Evolutionary conservation across 2,329 filamentous ascomycete species (phyloP).

Genomic region (Hymenoscyphus occultus): DNA sequence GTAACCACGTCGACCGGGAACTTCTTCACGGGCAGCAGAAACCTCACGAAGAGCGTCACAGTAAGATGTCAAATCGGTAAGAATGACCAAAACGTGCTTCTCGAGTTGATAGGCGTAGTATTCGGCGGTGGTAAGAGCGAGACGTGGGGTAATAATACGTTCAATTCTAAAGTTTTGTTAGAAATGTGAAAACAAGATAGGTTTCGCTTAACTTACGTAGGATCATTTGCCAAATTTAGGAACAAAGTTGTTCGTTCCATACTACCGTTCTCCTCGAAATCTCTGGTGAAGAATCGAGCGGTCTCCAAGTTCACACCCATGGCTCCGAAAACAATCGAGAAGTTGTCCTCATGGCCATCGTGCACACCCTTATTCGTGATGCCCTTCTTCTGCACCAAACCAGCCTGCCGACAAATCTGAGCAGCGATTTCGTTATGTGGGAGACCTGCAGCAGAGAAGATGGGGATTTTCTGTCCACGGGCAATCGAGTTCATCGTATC

Average conservation of each 20-base stretch:
- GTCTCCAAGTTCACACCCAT: constrained; percentile 99
- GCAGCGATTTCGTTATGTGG: constrained; percentile 99
- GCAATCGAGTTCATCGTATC: constrained; percentile 98
- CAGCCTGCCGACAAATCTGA: constrained; percentile 95
- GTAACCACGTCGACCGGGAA: constrained; percentile 97
- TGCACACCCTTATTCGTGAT: constrained; percentile 89
- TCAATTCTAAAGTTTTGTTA: constrained; percentile 66
- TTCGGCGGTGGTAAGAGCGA: constrained; percentile 95
- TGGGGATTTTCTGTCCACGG: constrained; percentile 98
- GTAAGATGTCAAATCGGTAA: constrained; percentile 96
- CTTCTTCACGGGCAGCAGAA: constrained; percentile 96
- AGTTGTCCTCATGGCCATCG: constrained; percentile 97
- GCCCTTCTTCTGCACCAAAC: constrained; percentile 75
- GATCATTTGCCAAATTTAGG: constrained; percentile 98
- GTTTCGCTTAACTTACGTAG: constrained; percentile 64
- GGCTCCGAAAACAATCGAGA: constrained; percentile 98
- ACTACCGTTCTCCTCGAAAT: constrained; percentile 99
- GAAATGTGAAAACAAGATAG: background rate
- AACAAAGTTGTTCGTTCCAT: constrained; percentile 96
- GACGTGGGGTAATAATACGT: constrained; percentile 98
- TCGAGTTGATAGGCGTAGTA: constrained; percentile 99
- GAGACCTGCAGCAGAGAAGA: constrained; percentile 96
- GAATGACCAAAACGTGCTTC: constrained; percentile 98
- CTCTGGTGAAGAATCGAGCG: constrained; percentile 94
- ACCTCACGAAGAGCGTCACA: constrained; percentile 99